Conservation (phyloP, 108 stramenopile species). For the Cyclotella baltica region DNA sequence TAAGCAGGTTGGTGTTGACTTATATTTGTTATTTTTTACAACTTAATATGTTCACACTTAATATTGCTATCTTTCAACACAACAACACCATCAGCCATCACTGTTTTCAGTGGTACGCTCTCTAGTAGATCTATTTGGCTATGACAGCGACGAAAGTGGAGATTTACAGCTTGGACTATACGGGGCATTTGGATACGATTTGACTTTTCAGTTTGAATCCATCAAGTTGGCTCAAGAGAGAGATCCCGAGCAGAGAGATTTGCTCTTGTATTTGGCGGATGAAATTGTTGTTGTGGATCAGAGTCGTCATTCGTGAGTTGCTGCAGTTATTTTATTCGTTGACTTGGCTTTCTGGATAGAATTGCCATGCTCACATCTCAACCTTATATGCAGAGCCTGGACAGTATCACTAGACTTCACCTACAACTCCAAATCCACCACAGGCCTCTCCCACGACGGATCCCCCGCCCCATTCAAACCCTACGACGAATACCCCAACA, state of each 20-base stretch:
- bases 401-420: constrained; percentile 91
- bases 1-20: constrained; percentile 70
- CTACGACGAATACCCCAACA: constrained; percentile 60
- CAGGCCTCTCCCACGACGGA: constrained; percentile 81
- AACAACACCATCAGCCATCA: constrained; percentile 70
- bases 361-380: not conserved
- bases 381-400: constrained; percentile 64
- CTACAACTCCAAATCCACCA: constrained; percentile 79
- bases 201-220: constrained; percentile 97
- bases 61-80: not conserved
- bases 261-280: constrained; percentile 94
- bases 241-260: constrained; percentile 89
- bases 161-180: constrained; percentile 95
- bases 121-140: constrained; percentile 84
- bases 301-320: constrained; percentile 78
- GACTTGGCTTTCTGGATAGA: not conserved
- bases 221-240: constrained; percentile 86
- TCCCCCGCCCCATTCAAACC: constrained; percentile 49
- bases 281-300: constrained; percentile 93
- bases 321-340: not conserved
- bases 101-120: constrained; percentile 93
- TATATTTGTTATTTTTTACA: constrained; percentile 5
- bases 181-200: constrained; percentile 97
- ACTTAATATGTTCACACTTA: not conserved
- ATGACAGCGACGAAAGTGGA: constrained; percentile 71